These are phyloP conservation scores for Anisogramma anomala DNA, from an alignment of 2,329 filamentous ascomycete genomes.

Conservation along the genomic window DNA sequence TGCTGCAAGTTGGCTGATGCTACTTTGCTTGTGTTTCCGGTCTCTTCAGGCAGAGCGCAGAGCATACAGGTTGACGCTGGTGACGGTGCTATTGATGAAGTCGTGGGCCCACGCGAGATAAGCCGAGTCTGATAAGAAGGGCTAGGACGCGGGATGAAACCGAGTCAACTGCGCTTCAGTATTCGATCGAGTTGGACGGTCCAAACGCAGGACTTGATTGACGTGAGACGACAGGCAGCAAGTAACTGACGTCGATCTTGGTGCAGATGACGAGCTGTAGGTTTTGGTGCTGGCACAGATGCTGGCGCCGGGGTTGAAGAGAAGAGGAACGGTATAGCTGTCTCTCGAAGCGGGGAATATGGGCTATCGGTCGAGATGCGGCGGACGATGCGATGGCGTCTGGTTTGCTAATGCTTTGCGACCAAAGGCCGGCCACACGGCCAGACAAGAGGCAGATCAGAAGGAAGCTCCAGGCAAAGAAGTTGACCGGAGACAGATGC, in stretches of 20 bases:
- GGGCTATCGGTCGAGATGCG: background rate
- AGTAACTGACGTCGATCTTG: background rate
- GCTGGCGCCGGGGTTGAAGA: background rate
- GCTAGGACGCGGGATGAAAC: too few relatives aligned
- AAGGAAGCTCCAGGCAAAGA: background rate
- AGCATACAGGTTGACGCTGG: too few relatives aligned
- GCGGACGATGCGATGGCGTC: background rate
- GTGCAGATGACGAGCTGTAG: slow-evolving; percentile 1
- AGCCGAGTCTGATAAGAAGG: too few relatives aligned
- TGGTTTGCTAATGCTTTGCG: background rate
- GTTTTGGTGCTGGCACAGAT: background rate
- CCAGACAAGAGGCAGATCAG: background rate
- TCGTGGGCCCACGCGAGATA: too few relatives aligned
- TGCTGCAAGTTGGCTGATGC: background rate
- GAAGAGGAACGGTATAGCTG: too few relatives aligned
- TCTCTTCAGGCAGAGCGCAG: too few relatives aligned
- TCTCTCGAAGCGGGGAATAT: too few relatives aligned
- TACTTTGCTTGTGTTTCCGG: background rate
- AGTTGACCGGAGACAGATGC: background rate
- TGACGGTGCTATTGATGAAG: too few relatives aligned
- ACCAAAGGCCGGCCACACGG: background rate
- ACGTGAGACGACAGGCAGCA: slow-evolving; percentile 8
- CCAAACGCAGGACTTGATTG: background rate
- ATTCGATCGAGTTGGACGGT: too few relatives aligned
- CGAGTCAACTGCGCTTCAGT: slow-evolving; percentile 11